These are phyloP conservation scores for Cocos nucifera DNA, from an alignment of 176 grass and related monocot genomes.

Conservation along the genomic window DNA sequence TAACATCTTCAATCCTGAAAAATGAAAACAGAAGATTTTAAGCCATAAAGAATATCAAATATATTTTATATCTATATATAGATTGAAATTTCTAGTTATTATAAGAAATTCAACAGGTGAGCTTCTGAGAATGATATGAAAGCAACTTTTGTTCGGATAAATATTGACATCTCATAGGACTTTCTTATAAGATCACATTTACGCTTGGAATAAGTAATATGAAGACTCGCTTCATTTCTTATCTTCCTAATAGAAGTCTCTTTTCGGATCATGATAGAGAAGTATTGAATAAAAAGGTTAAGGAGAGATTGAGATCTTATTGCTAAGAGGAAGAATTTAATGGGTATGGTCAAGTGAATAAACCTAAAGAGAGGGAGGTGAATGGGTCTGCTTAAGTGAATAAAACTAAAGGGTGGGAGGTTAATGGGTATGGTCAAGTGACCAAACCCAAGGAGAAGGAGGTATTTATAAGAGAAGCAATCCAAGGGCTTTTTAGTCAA, in stretches of 20 bases:
- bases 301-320: no score
- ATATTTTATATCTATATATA: no score
- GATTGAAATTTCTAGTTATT: background rate
- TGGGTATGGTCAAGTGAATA: no score
- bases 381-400: no score
- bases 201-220: slow-evolving; percentile 9
- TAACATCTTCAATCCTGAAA: background rate
- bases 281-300: background rate
- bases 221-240: background rate
- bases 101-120: background rate
- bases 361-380: no score
- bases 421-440: no score
- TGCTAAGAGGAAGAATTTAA: no score
- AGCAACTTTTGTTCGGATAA: background rate
- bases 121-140: slow-evolving; percentile 12
- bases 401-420: no score
- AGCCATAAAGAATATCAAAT: background rate
- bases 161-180: background rate
- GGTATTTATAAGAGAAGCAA: no score
- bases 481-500: no score
- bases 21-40: background rate
- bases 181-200: slow-evolving; percentile 2
- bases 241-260: background rate
- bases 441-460: no score
- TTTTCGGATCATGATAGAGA: background rate